Evolutionary conservation across 2,329 filamentous ascomycete genomes (phyloP), one percentile per base, ranked within the genome.

Genomic region (Hymenoscyphus fraxineus): DNA sequence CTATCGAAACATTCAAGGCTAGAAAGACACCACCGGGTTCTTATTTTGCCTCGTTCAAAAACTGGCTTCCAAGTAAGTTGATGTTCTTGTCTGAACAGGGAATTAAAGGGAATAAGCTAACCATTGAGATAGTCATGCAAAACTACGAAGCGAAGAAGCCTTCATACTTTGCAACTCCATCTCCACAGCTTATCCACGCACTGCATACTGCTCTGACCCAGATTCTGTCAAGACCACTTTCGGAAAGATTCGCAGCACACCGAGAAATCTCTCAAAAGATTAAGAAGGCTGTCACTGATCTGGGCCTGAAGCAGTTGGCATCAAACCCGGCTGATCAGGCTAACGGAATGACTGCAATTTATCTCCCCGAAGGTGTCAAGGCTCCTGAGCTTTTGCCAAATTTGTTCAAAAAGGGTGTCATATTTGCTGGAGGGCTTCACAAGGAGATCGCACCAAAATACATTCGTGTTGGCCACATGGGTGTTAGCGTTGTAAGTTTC

Each of bases 91-190:
- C 4, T 19, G n/a, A 7, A n/a, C n/a, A 47, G 19, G n/a, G 7
- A 47, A 19, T 47, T 2, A 51, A 9, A 5, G 9, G 44, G 4
- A 13, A 27, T 3, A 3, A 2, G 7, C 13, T 54, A 54, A 54
- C 47, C 19, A 54, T 22, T 27, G 39, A 19, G 35, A 58, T 27
- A 91, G 90, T 99, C 78, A 98, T 99, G 94, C 88, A 95, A 81
- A 98, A 97, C 81, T 99, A 99, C 79, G 95, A 99, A 81, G 92
- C 92, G 69, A 92, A 93, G 82, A 99, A 98, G 82, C 87, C 95
- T 44, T 96, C 93, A 1, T 99, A 99, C 83, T 99, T 99, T 75
- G 95, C 95, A 44, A 99, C 95, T 1, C 95, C 95, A 0, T 93
- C 93, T 4, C 95, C 95, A 15, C 95, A 99, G 79, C 86, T 99